Evolutionary conservation across 768 basidiomycete genomes (phyloP).

Genomic region (Omphalotus guepiniiformis): DNA sequence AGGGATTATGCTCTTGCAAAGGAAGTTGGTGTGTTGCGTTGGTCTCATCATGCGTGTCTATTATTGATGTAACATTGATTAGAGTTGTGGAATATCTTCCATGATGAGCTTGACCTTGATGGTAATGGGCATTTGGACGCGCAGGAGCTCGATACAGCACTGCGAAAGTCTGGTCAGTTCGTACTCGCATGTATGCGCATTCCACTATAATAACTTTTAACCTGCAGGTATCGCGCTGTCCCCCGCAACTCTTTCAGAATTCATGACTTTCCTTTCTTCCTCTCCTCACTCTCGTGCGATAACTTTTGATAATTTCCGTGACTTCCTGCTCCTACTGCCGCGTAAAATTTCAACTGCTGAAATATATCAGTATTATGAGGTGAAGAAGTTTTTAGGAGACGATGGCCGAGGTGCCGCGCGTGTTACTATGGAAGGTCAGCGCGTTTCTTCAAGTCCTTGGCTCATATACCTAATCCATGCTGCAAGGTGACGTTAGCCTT

Average conservation of each 20-base stretch:
- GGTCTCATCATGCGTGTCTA: constrained; percentile 11
- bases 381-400: constrained; percentile 61
- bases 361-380: constrained; percentile 81
- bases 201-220: constrained; percentile 7
- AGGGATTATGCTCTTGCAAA: constrained; percentile 73
- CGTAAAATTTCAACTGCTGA: constrained; percentile 76
- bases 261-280: constrained; percentile 75
- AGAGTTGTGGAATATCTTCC: constrained; percentile 93
- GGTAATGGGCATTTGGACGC: constrained; percentile 80
- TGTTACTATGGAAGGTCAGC: constrained; percentile 85
- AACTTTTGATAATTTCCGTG: constrained; percentile 82
- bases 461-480: neutral
- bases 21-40: constrained; percentile 61
- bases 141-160: constrained; percentile 53
- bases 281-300: constrained; percentile 64
- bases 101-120: constrained; percentile 86
- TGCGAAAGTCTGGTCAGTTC: constrained; percentile 65
- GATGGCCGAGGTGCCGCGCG: constrained; percentile 77
- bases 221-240: constrained; percentile 66
- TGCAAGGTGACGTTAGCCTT: constrained; percentile 69
- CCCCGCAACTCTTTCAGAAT: constrained; percentile 68
- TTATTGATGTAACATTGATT: neutral
- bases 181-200: constrained; percentile 11
- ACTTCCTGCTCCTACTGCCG: constrained; percentile 85
- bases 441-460: neutral